Evolutionary conservation across 2,329 filamentous ascomycete genomes (phyloP).

Genomic region (Trichoderma sp.): DNA sequence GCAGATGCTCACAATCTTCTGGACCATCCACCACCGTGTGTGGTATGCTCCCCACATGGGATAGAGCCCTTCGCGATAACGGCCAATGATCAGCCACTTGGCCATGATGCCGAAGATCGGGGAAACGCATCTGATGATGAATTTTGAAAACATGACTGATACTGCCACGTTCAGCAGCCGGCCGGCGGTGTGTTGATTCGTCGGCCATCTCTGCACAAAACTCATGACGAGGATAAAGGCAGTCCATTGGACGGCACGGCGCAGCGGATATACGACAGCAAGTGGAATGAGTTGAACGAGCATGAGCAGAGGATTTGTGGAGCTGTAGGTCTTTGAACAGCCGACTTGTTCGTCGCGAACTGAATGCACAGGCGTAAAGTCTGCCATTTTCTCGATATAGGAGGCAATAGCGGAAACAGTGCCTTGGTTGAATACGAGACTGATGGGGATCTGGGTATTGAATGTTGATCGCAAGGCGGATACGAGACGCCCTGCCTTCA

Average conservation of each 20-base stretch:
- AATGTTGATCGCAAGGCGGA: conserved; percentile 55
- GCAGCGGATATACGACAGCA: conserved; percentile 53
- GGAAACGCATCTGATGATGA: conserved; percentile 44
- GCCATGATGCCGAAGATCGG: conserved; percentile 53
- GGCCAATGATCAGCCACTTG: conserved; percentile 60
- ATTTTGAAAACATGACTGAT: conserved; percentile 48
- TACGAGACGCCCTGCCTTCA: conserved; percentile 55
- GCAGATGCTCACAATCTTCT: conserved; percentile 54
- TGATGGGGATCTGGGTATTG: conserved; percentile 52
- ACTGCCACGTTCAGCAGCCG: conserved; percentile 53
- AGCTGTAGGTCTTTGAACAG: conserved; percentile 49
- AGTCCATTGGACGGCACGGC: conserved; percentile 55
- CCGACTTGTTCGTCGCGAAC: conserved; percentile 36
- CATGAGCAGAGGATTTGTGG: conserved; percentile 53
- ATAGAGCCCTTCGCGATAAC: conserved; percentile 55
- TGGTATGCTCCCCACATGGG: conserved; percentile 64
- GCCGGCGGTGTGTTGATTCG: conserved; percentile 45
- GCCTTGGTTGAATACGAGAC: conserved; percentile 54
- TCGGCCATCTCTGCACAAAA: conserved; percentile 45
- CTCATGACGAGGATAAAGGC: conserved; percentile 53
- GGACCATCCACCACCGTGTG: conserved; percentile 60
- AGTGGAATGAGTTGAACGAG: conserved; percentile 55
- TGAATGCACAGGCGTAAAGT: conserved; percentile 16
- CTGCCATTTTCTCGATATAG: conserved; percentile 42
- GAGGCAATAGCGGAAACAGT: conserved; percentile 46